Evolutionary conservation across 2,329 filamentous ascomycete genomes (phyloP), one percentile per base, ranked within the genome.

Genomic region (Teratosphaeria viscida): DNA sequence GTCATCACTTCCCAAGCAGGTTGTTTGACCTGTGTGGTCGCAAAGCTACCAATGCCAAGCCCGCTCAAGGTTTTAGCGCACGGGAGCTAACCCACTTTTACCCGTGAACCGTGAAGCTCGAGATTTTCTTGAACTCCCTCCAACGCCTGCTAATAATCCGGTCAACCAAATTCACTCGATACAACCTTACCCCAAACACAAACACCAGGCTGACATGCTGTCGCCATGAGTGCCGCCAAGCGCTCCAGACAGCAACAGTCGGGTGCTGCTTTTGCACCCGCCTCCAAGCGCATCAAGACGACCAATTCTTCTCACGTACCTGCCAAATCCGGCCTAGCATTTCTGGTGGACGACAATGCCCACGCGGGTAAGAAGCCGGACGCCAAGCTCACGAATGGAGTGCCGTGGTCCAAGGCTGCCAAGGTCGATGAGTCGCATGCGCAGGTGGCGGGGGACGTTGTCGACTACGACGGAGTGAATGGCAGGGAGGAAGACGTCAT

Each of bases 361-460:
- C 61, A 71, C 56, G 64, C 68, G 29, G 68, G 70, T 29, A 74
- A 67, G 61, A 74, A 74, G 65, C 68, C 77, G 37, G 62, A 69
- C 14, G 77, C 78, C 2, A 79, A 77, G 19, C 76, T 78, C 58
- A 77, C 80, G 59, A 85, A 82, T 66, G 80, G 81, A 29, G 72
- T 77, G 27, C 81, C 79, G 66, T 75, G 78, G 62, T 68, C 76
- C 55, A 77, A 76, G 52, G 78, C 79, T 64, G 77, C 74, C 60
- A 77, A 79, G 49, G 78, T 85, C 37, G 79, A 86, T 68, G 83
- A 87, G 63, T 79, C 81, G 35, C 78, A 76, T 58, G 76, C 82
- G 11, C 76, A 81, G 1, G 80, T 86, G 11, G 77, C 79, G 55
- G 60, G 62, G 43, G 60, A 65, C 61, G 60, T 29, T 34, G 57